A percentile compares a stretch with the other conserved stretches of the same genome.
phyloP scores from a whole-genome alignment of 345 rosid genomes.

The Crucihimalaya himalaica region DNA sequence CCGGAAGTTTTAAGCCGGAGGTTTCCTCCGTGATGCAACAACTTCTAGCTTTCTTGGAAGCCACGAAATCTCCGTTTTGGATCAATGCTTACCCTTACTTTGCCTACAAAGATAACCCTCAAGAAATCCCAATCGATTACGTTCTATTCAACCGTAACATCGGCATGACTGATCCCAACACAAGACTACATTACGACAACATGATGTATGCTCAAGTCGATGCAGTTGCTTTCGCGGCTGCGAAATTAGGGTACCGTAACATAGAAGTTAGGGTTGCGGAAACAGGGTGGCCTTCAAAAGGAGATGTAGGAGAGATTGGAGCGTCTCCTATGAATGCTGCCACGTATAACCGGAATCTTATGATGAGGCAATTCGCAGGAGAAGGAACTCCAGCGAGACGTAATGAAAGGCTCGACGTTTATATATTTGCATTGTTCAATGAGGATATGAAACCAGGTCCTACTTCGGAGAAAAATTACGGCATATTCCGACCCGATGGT shows the following conservation, averaged over 20 bases:
- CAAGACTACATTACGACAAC: conserved; percentile 76
- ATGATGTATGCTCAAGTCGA: conserved; percentile 96
- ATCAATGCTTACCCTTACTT: conserved; percentile 97
- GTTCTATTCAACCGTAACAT: conserved; percentile 78
- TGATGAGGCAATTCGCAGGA: conserved; percentile 67
- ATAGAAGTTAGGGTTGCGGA: conserved; percentile 88
- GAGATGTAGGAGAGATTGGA: conserved; percentile 71
- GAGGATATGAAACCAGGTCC: conserved; percentile 95
- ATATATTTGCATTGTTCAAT: conserved; percentile 88
- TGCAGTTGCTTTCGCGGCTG: conserved; percentile 71
- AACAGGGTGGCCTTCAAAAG: conserved; percentile 98
- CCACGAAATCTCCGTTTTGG: conserved; percentile 77
- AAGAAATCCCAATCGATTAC: conserved; percentile 63
- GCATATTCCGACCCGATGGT: conserved; percentile 85
- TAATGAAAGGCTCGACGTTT: conserved; percentile 59
- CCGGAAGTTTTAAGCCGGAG: conserved; percentile 72
- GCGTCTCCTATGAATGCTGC: conserved; percentile 80
- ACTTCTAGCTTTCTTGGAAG: conserved; percentile 58
- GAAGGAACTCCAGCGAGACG: conserved; percentile 93
- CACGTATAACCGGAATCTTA: conserved; percentile 61
- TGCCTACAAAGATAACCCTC: conserved; percentile 76
- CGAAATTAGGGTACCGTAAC: conserved; percentile 61
- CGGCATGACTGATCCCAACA: conserved; percentile 84
- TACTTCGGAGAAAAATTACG: conserved; percentile 85
- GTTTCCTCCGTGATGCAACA: conserved; percentile 60